A percentile compares a stretch with the other conserved stretches of the same genome.
Evolutionary conservation across 1,139 yeast species (phyloP).

Genomic region (Hansenula lynferdii): DNA sequence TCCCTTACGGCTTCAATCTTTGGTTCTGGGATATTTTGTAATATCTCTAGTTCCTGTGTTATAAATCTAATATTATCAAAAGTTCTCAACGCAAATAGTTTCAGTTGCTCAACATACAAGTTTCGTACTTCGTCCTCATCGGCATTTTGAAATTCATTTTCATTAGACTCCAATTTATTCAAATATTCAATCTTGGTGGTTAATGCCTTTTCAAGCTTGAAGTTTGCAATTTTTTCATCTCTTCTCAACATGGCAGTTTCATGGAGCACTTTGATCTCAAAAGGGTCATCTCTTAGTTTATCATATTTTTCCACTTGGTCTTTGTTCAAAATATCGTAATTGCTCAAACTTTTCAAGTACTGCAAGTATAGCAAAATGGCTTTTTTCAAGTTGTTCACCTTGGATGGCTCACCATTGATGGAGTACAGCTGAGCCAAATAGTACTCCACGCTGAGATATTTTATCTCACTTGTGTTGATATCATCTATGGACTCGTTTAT

Average conservation of each 20-base stretch:
- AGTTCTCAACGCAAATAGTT: conserved; percentile 45
- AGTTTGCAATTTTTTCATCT: conserved; percentile 68
- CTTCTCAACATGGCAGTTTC: conserved; percentile 48
- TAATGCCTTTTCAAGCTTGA: conserved; percentile 54
- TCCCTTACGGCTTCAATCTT: conserved; percentile 13
- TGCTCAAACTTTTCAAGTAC: conserved; percentile 38
- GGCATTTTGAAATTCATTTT: conserved; percentile 31
- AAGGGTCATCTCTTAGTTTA: conserved; percentile 31
- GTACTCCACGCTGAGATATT: conserved; percentile 47
- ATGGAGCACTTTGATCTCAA: conserved; percentile 33
- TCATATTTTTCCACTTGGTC: conserved; percentile 37
- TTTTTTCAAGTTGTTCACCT: conserved; percentile 36
- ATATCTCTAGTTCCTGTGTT: conserved; percentile 54
- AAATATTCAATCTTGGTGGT: conserved; percentile 36
- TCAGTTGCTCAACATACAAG: conserved; percentile 50
- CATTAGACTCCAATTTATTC: conserved; percentile 27
- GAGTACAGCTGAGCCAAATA: conserved; percentile 36
- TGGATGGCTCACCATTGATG: conserved; percentile 19
- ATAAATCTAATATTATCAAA: conserved; percentile 50
- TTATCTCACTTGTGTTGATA: conserved; percentile 49
- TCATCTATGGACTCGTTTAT: conserved; percentile 57
- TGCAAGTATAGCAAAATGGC: conserved; percentile 39
- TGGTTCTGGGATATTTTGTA: conserved; percentile 34
- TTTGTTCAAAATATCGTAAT: conserved; percentile 37
- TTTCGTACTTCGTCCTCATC: conserved; percentile 62